phyloP scores from a whole-genome alignment of 208 protist genomes.

The Hexamita inflata region DNA sequence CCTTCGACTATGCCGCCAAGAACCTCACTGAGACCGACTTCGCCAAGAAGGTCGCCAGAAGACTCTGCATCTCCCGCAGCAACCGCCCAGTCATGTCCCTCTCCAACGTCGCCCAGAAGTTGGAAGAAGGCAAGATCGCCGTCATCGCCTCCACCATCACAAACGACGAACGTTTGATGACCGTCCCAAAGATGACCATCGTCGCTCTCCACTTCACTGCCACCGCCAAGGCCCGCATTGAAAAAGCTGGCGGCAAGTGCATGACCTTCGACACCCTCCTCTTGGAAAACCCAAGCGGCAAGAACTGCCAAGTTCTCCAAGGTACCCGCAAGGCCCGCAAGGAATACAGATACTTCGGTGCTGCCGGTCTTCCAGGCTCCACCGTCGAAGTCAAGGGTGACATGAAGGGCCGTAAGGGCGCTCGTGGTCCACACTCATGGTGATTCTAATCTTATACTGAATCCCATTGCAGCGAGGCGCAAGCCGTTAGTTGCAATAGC shows the following conservation, averaged over 20 bases:
- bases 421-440: conserved; percentile 19
- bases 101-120: conserved; percentile 64
- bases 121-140: conserved; percentile 76
- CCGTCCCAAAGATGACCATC: conserved; percentile 59
- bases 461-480: too few relatives aligned
- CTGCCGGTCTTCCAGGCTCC: conserved; percentile 64
- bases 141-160: conserved; percentile 93
- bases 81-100: conserved; percentile 86
- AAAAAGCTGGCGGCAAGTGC: conserved; percentile 85
- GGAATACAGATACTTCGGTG: conserved; percentile 89
- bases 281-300: conserved; percentile 78
- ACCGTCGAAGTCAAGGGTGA: conserved; percentile 41
- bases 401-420: background rate
- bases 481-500: too few relatives aligned
- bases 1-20: too few relatives aligned
- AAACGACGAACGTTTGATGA: conserved; percentile 86
- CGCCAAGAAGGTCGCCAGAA: conserved; percentile 86
- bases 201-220: conserved; percentile 94
- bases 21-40: conserved; percentile 74
- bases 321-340: conserved; percentile 76
- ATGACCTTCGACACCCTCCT: conserved; percentile 98
- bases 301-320: conserved; percentile 86
- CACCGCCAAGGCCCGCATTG: conserved; percentile 84
- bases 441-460: too few relatives aligned
- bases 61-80: conserved; percentile 77